Evolutionary conservation across 768 basidiomycete species (phyloP), one percentile per base, ranked within the genome.

Genomic region (Trametes cubensis): DNA sequence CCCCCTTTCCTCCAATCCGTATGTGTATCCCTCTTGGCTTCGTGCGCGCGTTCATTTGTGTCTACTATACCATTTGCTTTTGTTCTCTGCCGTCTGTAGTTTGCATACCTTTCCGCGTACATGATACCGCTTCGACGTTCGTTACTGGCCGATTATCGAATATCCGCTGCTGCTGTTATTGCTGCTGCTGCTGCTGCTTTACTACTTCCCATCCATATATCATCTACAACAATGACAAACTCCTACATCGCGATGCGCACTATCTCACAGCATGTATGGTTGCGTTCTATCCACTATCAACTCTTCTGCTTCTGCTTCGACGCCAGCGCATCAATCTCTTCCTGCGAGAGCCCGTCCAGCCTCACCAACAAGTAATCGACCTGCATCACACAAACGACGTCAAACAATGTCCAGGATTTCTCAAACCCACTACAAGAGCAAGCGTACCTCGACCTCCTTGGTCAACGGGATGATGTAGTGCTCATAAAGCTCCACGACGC

Each of bases 391-490:
- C 34, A 58, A 18, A 25, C 13, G 44, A 49, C n/a, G 52, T 55
- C 60, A 62, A 54, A 62, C 45, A 56, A 21, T n/a, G 5, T 23
- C 21, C 55, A 58, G 46, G 15, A 7, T 18, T 18, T n/a, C 4
- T 6, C 44, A 17, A 23, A 15, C 4, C 20, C 21, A n/a, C 18
- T 13, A 7, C 14, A 30, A 10, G 25, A 59, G 23, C 23, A 8
- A 15, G 69, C 77, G 49, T 72, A 96, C 96, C 92, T 99, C 97
- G 60, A 99, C 93, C 71, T 97, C 94, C 75, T 96, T 98, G 0
- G 97, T 99, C 66, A 99, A 74, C 10, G 97, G 97, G 61, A 99
- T 99, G 66, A 99, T 95, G 70, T 89, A 94, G 70, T 89, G 91
- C 72, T 95, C 88, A 71, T 99, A 99, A 64, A 99, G 75, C 71